Evolutionary conservation across 768 basidiomycete species (phyloP), one percentile per base, ranked within the genome.

Genomic region (Dacryopinax primogenitus): DNA sequence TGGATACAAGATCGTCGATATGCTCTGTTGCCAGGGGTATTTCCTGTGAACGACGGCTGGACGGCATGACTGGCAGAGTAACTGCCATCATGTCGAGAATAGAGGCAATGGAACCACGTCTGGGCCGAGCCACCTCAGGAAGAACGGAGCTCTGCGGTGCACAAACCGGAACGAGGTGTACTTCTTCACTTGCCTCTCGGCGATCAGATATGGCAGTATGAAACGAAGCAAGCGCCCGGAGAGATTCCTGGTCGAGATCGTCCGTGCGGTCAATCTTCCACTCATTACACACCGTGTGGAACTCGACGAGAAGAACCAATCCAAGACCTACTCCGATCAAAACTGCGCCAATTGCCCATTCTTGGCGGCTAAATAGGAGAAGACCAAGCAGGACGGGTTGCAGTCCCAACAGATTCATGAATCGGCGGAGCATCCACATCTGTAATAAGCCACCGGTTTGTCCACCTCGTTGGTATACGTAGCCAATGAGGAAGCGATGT

Each of bases 71-170:
- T 3, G 88, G 87, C 41, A 90, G 77, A 18, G 87, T 89, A 65
- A 83, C 69, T 66, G 86, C 85, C 86, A 91, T 89, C 86, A 91
- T 88, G 71, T 90, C 88, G 66, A 91, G 77, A 62, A 91, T 86
- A 37, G 85, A 86, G 3, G 88, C 87, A 78, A 89, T 86, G 2
- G 88, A 90, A 4, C 86, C 84, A 65, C 88, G 82, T 41, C 79
- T 72, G 28, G 81, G 77, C 34, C 45, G 71, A n/a, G 18, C 41
- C 21, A 3, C 69, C 30, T 62, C 72, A 71, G 23, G 75, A 75
- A 37, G 66, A 41, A 62, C 72, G 76, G n/a, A 15, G 28, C 11
- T 28, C 41, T 44, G 41, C 41, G 30, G 18, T 26, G 26, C 26
- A 23, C n/a, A 1, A 36, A 36, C n/a, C 13, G 33, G 16, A 18